These are phyloP conservation scores for Rubia balearica DNA, from an alignment of 305 asterid species.

Conservation along the genomic window DNA sequence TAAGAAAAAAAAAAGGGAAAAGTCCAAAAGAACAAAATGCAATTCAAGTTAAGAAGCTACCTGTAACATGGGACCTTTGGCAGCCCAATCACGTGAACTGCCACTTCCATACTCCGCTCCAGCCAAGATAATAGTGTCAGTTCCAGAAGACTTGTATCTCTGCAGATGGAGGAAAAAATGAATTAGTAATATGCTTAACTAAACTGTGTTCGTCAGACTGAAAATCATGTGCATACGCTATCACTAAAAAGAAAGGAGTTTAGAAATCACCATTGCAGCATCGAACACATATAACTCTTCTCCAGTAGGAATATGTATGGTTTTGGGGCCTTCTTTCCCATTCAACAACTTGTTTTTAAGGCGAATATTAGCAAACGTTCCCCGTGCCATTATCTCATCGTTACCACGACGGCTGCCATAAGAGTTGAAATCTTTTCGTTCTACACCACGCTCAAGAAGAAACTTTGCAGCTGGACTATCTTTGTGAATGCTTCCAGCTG, in stretches of 20 bases:
- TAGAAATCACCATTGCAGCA: constrained; percentile 69
- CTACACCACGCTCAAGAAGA: constrained; percentile 70
- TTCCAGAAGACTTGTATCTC: constrained; percentile 80
- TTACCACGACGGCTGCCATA: constrained; percentile 98
- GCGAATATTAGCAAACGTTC: constrained; percentile 94
- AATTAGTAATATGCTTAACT: background rate
- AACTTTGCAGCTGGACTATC: constrained; percentile 93
- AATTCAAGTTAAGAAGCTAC: constrained; percentile 29
- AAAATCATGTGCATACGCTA: background rate
- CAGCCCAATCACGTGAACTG: constrained; percentile 98
- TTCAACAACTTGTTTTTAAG: constrained; percentile 82
- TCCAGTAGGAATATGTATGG: constrained; percentile 80
- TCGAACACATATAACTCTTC: constrained; percentile 72
- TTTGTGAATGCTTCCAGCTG: constrained; percentile 91
- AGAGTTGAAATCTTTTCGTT: constrained; percentile 79
- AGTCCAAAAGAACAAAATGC: background rate
- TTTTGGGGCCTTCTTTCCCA: constrained; percentile 91
- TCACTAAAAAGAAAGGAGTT: background rate
- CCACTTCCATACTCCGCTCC: constrained; percentile 99
- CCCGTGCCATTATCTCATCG: constrained; percentile 95
- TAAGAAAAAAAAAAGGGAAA: constrained; percentile 1
- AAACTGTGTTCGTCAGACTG: background rate
- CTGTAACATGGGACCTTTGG: constrained; percentile 94
- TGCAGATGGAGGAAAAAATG: constrained; percentile 21
- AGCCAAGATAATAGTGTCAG: constrained; percentile 81